Conservation (phyloP, 257 asterid species). For the Nicotiana sylvestris region DNA sequence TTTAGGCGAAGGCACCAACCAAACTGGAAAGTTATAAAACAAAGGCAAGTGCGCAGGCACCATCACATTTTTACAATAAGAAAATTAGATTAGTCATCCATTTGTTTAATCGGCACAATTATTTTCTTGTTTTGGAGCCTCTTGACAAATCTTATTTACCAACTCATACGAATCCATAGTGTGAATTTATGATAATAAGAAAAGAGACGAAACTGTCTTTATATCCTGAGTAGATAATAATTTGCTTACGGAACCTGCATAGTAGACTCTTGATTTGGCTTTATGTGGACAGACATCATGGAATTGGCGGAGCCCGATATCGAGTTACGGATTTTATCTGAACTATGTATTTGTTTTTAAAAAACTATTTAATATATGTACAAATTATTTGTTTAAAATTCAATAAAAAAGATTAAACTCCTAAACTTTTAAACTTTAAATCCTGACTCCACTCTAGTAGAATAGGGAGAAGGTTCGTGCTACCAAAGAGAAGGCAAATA, state of each 20-base stretch:
- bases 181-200: background rate
- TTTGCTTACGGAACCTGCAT: no score
- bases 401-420: no score
- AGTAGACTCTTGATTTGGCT: background rate
- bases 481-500: no score
- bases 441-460: fast-evolving
- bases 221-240: no score
- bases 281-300: background rate
- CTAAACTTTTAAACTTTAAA: no score
- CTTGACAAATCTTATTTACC: background rate
- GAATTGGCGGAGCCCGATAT: no score
- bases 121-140: background rate
- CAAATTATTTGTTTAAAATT: no score
- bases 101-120: background rate
- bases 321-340: no score
- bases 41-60: background rate
- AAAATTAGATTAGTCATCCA: background rate
- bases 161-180: background rate
- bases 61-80: background rate
- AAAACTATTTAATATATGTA: no score
- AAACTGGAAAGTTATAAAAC: background rate
- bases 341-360: no score
- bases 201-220: background rate
- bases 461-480: no score
- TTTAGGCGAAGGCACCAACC: background rate